Evolutionary conservation across 768 basidiomycete genomes (phyloP).

Genomic region (Termitomyces sp.): DNA sequence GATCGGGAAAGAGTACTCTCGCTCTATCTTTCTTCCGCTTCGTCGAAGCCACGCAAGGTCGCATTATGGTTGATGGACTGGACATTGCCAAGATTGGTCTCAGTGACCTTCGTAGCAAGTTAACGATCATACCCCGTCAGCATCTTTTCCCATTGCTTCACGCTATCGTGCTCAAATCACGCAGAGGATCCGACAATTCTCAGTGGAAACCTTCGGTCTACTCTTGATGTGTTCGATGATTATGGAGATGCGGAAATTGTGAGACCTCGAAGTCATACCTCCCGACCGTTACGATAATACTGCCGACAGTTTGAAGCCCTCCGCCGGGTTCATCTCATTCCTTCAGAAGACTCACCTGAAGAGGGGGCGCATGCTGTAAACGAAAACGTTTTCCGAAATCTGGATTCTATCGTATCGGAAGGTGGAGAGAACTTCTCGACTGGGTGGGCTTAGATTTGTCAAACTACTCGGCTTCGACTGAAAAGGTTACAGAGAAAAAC

Average conservation of each 20-base stretch:
- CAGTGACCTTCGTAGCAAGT: constrained; percentile 69
- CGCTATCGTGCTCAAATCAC: not conserved
- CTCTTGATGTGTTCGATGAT: constrained; percentile 82
- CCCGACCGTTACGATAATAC: not conserved
- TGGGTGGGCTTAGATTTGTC: constrained; percentile 39
- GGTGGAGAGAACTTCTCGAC: constrained; percentile 89
- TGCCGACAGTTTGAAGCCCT: constrained; percentile 67
- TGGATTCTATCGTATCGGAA: constrained; percentile 73
- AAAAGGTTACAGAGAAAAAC: constrained; percentile 51
- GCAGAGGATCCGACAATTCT: constrained; percentile 87
- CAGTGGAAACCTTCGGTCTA: constrained; percentile 75
- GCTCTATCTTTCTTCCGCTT: constrained; percentile 81
- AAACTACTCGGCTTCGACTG: not conserved
- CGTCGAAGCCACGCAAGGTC: constrained; percentile 78
- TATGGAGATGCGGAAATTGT: constrained; percentile 83
- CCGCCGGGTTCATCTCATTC: constrained; percentile 78
- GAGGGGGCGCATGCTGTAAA: constrained; percentile 51
- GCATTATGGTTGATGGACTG: constrained; percentile 69
- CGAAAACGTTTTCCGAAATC: constrained; percentile 67
- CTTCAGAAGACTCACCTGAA: constrained; percentile 42
- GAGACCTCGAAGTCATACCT: constrained; percentile 15
- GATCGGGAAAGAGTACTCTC: constrained; percentile 74
- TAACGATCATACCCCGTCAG: constrained; percentile 68
- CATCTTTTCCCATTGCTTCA: not conserved
- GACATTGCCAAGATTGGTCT: constrained; percentile 78